A percentile compares a stretch with the other conserved stretches of the same genome.
phyloP scores from a whole-genome alignment of 345 rosid species.

The Linum usitatissimum region DNA sequence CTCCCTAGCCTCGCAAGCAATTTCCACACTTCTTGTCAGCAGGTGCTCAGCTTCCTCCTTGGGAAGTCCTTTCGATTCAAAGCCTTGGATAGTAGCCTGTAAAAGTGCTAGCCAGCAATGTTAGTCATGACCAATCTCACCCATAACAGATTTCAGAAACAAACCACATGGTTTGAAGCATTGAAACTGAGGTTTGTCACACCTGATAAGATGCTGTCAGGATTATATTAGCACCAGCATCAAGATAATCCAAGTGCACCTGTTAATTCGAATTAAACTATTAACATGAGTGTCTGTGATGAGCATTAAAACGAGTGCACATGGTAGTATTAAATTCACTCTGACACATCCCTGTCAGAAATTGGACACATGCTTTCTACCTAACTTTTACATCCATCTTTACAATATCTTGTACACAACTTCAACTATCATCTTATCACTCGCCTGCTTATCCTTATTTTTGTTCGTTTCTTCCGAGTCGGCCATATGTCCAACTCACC shows the following conservation, averaged over 20 bases:
- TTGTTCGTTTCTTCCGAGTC: background rate
- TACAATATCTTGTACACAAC: background rate
- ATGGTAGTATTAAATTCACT: background rate
- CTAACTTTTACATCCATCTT: background rate
- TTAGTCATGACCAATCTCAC: background rate
- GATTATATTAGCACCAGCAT: constrained; percentile 76
- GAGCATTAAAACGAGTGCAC: background rate
- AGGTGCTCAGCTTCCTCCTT: constrained; percentile 55
- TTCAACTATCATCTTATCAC: background rate
- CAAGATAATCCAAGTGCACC: constrained; percentile 90
- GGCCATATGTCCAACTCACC: no score
- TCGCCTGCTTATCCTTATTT: background rate
- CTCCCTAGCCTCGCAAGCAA: constrained; percentile 76
- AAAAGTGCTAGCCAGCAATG: background rate
- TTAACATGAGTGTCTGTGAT: background rate
- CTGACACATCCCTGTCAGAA: background rate
- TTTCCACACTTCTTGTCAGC: constrained; percentile 62
- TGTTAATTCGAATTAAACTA: constrained; percentile 16
- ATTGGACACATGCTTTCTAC: background rate
- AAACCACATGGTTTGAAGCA: background rate
- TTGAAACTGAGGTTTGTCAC: constrained; percentile 16
- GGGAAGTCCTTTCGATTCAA: constrained; percentile 63
- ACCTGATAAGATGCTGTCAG: constrained; percentile 85
- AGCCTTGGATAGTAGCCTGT: constrained; percentile 87
- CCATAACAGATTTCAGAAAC: background rate